A percentile compares a stretch with the other conserved stretches of the same genome.
Evolutionary conservation across 2,329 filamentous ascomycete species (phyloP).

Genomic region (Aspergillus carbonarius): DNA sequence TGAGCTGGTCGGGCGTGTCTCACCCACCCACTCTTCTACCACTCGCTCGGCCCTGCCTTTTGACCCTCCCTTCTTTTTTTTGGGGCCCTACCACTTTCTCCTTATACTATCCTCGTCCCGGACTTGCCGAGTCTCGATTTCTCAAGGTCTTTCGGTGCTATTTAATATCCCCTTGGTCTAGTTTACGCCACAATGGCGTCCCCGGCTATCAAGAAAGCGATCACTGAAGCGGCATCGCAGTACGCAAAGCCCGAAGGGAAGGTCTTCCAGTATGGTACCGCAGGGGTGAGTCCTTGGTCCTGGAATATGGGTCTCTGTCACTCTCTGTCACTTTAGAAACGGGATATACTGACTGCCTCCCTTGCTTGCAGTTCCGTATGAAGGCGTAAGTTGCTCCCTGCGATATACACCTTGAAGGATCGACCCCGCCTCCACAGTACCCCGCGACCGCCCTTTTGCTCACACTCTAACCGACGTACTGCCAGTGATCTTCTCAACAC

Average conservation of each 20-base stretch:
- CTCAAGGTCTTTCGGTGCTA: background rate
- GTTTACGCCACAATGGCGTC: constrained; percentile 42
- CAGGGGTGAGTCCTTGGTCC: constrained; percentile 52
- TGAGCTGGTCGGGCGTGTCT: constrained; percentile 6
- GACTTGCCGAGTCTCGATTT: background rate
- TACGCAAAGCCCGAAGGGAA: constrained; percentile 51
- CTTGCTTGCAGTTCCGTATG: constrained; percentile 60
- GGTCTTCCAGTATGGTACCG: constrained; percentile 61
- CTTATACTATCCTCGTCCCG: constrained; percentile 1
- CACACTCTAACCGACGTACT: constrained; percentile 33
- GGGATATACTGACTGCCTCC: constrained; percentile 12
- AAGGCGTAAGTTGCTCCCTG: constrained; percentile 57
- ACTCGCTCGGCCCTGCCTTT: constrained; percentile 7
- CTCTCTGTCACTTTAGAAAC: constrained; percentile 5
- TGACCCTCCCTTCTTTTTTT: constrained; percentile 10
- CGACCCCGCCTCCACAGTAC: constrained; percentile 31
- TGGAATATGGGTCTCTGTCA: background rate
- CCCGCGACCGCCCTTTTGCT: constrained; percentile 34
- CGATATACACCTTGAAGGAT: constrained; percentile 18
- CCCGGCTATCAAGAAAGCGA: constrained; percentile 43
- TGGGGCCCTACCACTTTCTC: constrained; percentile 8
- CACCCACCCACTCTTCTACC: constrained; percentile 2
- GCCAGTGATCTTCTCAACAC: constrained; percentile 76
- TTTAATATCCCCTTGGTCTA: constrained; percentile 6
- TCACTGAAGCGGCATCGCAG: constrained; percentile 48